Conservation (phyloP, 768 basidiomycete species). For the Leucogyrophana mollusca region DNA sequence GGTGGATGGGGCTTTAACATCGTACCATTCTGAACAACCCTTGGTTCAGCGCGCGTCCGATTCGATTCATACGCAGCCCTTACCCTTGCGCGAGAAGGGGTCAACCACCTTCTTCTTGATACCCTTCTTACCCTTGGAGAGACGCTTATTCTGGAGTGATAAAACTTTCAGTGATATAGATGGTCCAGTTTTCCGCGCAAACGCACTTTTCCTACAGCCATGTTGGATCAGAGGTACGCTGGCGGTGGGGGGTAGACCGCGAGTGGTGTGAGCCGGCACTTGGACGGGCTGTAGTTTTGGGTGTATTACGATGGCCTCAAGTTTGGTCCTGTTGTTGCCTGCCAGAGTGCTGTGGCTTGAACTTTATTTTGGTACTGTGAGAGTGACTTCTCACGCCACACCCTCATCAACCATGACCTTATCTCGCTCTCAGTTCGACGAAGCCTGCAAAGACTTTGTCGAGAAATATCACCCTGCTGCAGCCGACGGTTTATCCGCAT, state of each 20-base stretch:
- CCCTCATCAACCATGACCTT: slow-evolving; percentile 24
- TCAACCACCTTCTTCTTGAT: slow-evolving; percentile 99
- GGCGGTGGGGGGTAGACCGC: slow-evolving; percentile 39
- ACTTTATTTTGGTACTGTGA: slow-evolving; percentile 51
- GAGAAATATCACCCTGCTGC: slow-evolving; percentile 20
- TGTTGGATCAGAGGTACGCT: slow-evolving; percentile 43
- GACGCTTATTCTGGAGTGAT: slow-evolving; percentile 83
- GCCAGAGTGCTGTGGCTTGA: slow-evolving; percentile 47
- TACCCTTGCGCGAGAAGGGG: slow-evolving; percentile 99
- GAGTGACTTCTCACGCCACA: slow-evolving; percentile 42
- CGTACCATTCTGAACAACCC: slow-evolving; percentile 85
- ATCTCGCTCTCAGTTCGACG: slow-evolving; percentile 60
- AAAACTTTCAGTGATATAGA: background rate
- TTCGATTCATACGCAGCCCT: slow-evolving; percentile 8
- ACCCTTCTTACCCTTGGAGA: slow-evolving; percentile 98
- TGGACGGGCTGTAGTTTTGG: slow-evolving; percentile 50
- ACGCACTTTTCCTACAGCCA: slow-evolving; percentile 89
- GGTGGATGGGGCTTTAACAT: slow-evolving; percentile 97
- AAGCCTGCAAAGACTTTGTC: slow-evolving; percentile 54
- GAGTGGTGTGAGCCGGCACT: slow-evolving; percentile 42
- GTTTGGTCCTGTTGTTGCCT: slow-evolving; percentile 17
- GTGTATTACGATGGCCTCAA: slow-evolving; percentile 14
- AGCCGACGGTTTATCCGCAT: background rate
- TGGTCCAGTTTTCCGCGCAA: background rate
- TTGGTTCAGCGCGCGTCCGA: slow-evolving; percentile 5